These are phyloP conservation scores for Choanephora cucurbitarum DNA, from an alignment of 371 early-diverging fungal genomes.

Conservation along the genomic window DNA sequence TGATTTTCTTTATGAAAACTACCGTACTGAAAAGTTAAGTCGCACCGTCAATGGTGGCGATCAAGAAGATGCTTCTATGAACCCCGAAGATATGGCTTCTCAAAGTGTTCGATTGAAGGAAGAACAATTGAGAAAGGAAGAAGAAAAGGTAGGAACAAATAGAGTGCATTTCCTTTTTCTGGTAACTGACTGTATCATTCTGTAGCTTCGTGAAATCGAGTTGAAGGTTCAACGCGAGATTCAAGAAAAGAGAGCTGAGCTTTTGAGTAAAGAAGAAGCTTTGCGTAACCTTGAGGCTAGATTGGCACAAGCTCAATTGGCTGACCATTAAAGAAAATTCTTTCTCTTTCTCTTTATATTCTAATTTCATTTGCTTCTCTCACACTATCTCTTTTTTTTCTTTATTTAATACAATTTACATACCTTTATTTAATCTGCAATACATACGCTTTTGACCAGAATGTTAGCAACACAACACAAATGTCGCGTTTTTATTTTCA, in stretches of 20 bases:
- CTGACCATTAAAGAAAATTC: conserved; percentile 20
- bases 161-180: conserved; percentile 4
- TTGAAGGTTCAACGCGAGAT: conserved; percentile 62
- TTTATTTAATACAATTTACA: not conserved
- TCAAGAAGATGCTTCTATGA: conserved; percentile 45
- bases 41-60: conserved; percentile 60
- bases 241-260: conserved; percentile 61
- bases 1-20: conserved; percentile 86
- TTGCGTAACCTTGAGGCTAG: conserved; percentile 57
- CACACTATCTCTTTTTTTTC: not conserved
- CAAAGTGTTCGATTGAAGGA: conserved; percentile 58
- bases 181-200: too few relatives aligned
- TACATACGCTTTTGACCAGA: too few relatives aligned
- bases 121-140: conserved; percentile 65
- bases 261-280: conserved; percentile 63
- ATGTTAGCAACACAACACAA: too few relatives aligned
- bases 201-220: conserved; percentile 62
- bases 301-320: conserved; percentile 48
- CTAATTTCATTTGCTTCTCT: not conserved
- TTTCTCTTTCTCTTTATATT: not conserved
- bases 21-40: conserved; percentile 90
- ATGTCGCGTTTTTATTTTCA: too few relatives aligned
- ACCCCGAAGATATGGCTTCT: conserved; percentile 57
- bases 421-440: not conserved
- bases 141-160: conserved; percentile 53